Evolutionary conservation across 305 asterid genomes (phyloP), one percentile per base, ranked within the genome.

Genomic region (Solanum hybrid): DNA sequence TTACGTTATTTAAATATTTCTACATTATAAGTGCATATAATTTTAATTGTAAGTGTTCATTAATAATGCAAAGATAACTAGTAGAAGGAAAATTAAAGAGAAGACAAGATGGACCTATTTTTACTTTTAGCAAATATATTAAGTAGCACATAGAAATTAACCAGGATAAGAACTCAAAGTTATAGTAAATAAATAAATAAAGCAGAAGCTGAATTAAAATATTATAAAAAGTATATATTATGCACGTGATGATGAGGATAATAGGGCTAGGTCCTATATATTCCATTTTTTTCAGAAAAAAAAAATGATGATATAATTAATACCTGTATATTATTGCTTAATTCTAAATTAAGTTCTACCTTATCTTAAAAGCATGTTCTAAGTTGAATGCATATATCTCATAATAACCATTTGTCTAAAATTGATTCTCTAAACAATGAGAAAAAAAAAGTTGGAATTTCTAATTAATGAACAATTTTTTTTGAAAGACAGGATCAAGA

Each of bases 341-440:
- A 60, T 60, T 32, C 81, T 76, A 76, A 8, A 17, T 31, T 60
- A 60, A 76, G 40, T 76, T 31, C 13, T 51, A 51, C 42, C 46
- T 51, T 85, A 85, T 85, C 87, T 85, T 8, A 31, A 81, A 84
- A 31, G 87, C 87, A 84, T 84, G 42, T 56, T 84, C 75, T 51
- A 31, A 51, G 87, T 85, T 85, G 8, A 85, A 85, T 51, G 27
- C 86, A 46, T 56, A 51, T 56, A 31, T 51, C 22, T 31, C 42
- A 51, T 31, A 51, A 85, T 85, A 20, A 56, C 75, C 75, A 85
- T 85, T 56, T 85, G 87, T 56, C 87, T 56, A 31, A 10, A 42
- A 51, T 51, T 51, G 76, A 85, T 85, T 85, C 72, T 56, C 51
- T 40, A 88, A 78, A 34, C 4, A 56, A 17, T 22, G 24, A n/a